Conservation (phyloP, 768 basidiomycete species). For the Phylloporus scabripes region DNA sequence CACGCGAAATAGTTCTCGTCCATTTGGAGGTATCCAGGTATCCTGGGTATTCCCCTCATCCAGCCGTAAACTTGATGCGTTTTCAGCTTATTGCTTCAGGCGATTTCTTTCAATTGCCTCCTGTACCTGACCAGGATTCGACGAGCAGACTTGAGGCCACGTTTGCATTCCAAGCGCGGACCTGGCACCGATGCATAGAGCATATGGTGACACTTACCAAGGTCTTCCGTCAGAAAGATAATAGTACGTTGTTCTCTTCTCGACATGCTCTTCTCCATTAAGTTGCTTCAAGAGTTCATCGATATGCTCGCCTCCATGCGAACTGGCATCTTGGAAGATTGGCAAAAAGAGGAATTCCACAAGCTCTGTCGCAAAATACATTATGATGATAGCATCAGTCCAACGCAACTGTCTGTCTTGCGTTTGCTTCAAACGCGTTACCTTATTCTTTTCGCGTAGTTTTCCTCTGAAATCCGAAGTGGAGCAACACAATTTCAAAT, state of each 20-base stretch:
- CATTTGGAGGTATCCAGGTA: constrained; percentile 70
- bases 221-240: constrained; percentile 71
- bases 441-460: constrained; percentile 9
- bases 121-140: constrained; percentile 50
- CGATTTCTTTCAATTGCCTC: constrained; percentile 80
- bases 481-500: constrained; percentile 19
- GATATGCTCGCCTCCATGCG: constrained; percentile 98
- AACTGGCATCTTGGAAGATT: constrained; percentile 63
- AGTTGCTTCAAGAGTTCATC: constrained; percentile 60
- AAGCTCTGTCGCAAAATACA: constrained; percentile 55
- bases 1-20: constrained; percentile 38
- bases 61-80: constrained; percentile 4
- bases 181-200: constrained; percentile 53
- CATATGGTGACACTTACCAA: constrained; percentile 45
- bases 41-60: neutral
- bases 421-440: neutral
- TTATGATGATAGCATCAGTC: constrained; percentile 76
- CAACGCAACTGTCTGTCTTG: constrained; percentile 77
- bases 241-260: constrained; percentile 28
- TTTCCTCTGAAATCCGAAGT: constrained; percentile 27
- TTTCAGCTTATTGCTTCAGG: constrained; percentile 65
- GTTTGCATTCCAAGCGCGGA: constrained; percentile 62
- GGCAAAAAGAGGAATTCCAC: constrained; percentile 66
- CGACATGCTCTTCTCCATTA: neutral
- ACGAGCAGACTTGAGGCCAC: constrained; percentile 45